Base-by-base conservation (phyloP, 305 asterid species). In the Stenogyne calaminthoides region DNA sequence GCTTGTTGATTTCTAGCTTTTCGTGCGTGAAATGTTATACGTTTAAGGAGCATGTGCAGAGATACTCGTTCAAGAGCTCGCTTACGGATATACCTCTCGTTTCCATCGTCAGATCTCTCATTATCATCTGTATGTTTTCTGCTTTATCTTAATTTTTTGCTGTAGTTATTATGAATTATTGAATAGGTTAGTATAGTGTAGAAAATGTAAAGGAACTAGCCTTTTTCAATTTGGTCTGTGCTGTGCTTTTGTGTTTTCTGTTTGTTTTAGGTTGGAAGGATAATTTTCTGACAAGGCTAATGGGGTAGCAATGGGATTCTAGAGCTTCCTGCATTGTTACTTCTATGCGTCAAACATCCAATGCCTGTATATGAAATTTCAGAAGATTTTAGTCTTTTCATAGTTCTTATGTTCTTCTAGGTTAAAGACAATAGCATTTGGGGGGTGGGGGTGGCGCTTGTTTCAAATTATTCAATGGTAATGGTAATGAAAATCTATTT, bases 1-100 rank as follows among this genome's bases (percentile, higher is more conserved):
- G 88, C 40, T 42, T 88, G 80, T 74, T 91, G 34, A 70, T 94
- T 67, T 79, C 86, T 74, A 91, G 91, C 87, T 94, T 91, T 77
- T 81, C 93, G 39, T 89, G 97, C 73, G 83, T 94, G 1, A 84
- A 67, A 49, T 90, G 97, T 71, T 81, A 84, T 52, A 77, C 84
- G 63, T 76, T 87, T 70, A 79, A 76, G 77, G 93, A 88, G 80
- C 95, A 94, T 82, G 85, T 88, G 84, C 79, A 52, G 76, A 85
- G 91, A 86, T 94, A 94, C 67, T 71, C 86, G 20, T 91, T 94
- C 84, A 90, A 60, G 92, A 87, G 84, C 81, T 94, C 98, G 55
- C 92, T 94, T 32, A 67, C 84, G 65, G 98, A 94, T 71, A 88
- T 94, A 81, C 98, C 98, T 64, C 61, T 85, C 18, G 86, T 94